Evolutionary conservation across 1,139 yeast species (phyloP), one percentile per base, ranked within the genome.

Genomic region (Yamadazyma friedrichii): DNA sequence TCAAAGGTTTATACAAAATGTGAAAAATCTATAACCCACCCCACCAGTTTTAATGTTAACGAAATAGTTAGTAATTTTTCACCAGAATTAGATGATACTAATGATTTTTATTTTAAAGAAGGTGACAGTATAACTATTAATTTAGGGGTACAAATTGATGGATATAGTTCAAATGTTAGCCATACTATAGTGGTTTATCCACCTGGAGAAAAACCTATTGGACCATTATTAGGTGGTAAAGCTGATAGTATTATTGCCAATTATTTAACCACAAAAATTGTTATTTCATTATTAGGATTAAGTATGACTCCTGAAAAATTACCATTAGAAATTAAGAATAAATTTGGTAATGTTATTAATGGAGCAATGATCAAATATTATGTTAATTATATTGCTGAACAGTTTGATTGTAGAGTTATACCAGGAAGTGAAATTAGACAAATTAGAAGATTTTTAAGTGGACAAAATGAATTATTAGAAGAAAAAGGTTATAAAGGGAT

Each of bases 371-470:
- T 93, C 45, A 80, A 96, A 62, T 62, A 70, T 28, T 66, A 89
- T 38, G 97, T 89, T 20, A 95, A 93, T 58, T 74, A 81, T 16
- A 75, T 93, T 56, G 98, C 96, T 17, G 76, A 76, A 46, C 73
- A 85, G 2, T 93, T 82, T 68, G 80, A 84, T 61, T 88, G 96
- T 70, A 74, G 74, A 41, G 88, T 93, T 45, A 87, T 86, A 32
- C 98, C 98, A 33, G 96, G 96, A 0, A 86, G 96, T 32, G 84
- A 88, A 60, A 86, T 93, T 33, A 83, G 98, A 67, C 78, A 96
- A 62, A 76, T 91, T 46, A 80, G 96, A 70, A 80, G 98, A 59
- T 93, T 91, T 58, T 78, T 93, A 58, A 95, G 96, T 26, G 98
- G 98, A 41, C 98, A 93, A 70, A 84, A 91, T 46, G 95, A 88